These are phyloP conservation scores for Sordariomycetes sp. DNA, from an alignment of 2,329 filamentous ascomycete genomes.

Conservation along the genomic window DNA sequence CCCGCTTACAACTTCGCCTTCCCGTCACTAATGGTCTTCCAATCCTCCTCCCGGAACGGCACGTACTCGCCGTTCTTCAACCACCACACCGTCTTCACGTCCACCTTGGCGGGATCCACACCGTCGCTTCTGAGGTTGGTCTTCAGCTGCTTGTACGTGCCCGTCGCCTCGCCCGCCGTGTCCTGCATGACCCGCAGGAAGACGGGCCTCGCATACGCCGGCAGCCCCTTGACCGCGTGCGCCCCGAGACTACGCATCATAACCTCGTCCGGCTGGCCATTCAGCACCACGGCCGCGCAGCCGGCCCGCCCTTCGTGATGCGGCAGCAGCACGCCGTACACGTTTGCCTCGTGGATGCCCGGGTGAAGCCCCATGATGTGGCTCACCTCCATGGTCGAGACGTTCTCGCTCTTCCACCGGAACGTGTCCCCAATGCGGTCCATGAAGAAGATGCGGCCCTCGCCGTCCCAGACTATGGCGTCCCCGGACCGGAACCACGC, in stretches of 20 bases:
- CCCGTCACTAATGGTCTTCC: constrained; percentile 56
- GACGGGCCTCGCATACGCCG: constrained; percentile 64
- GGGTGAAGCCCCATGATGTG: constrained; percentile 50
- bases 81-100: constrained; percentile 48
- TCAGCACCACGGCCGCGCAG: constrained; percentile 50
- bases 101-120: constrained; percentile 45
- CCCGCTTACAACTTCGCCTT: constrained; percentile 53
- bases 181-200: constrained; percentile 61
- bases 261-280: constrained; percentile 27
- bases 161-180: constrained; percentile 48
- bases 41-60: constrained; percentile 56
- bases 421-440: constrained; percentile 74
- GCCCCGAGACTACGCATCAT: constrained; percentile 48
- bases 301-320: constrained; percentile 60
- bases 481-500: constrained; percentile 82
- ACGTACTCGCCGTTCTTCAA: constrained; percentile 56
- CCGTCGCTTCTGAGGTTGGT: constrained; percentile 60
- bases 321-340: constrained; percentile 57
- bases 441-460: constrained; percentile 68
- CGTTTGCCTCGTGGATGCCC: constrained; percentile 54
- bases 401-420: constrained; percentile 64
- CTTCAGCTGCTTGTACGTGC: constrained; percentile 87
- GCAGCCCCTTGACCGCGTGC: constrained; percentile 48
- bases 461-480: constrained; percentile 56
- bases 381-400: constrained; percentile 56